A percentile compares a stretch with the other conserved stretches of the same genome.
phyloP scores from a whole-genome alignment of 805 yeast species.

The Candida insectorum region DNA sequence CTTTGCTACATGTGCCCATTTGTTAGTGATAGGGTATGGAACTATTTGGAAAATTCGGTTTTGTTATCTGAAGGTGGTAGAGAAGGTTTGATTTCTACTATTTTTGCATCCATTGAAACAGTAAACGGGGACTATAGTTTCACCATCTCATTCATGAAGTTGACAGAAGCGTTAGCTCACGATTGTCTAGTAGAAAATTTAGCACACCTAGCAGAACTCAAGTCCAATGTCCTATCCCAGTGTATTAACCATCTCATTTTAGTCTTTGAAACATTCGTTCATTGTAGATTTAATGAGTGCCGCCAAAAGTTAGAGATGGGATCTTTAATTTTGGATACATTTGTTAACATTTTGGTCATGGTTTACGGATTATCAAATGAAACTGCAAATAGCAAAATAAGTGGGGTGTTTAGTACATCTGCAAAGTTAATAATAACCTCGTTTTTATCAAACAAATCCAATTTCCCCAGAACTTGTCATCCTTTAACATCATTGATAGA shows the following conservation, averaged over 20 bases:
- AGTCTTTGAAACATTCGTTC: conserved; percentile 69
- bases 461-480: conserved; percentile 49
- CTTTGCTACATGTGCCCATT: conserved; percentile 46
- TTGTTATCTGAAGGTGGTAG: conserved; percentile 57
- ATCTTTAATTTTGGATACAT: conserved; percentile 47
- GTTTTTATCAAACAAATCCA: conserved; percentile 51
- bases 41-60: conserved; percentile 64
- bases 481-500: conserved; percentile 55
- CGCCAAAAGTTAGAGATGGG: conserved; percentile 64
- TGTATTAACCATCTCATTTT: conserved; percentile 56
- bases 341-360: conserved; percentile 50
- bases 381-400: conserved; percentile 32
- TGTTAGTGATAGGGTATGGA: conserved; percentile 73
- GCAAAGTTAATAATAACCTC: conserved; percentile 49
- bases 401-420: conserved; percentile 49
- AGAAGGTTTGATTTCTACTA: conserved; percentile 59
- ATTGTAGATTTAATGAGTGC: conserved; percentile 61
- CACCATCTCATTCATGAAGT: conserved; percentile 55
- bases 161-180: conserved; percentile 51
- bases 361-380: conserved; percentile 41
- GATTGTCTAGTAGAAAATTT: conserved; percentile 35
- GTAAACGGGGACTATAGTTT: conserved; percentile 64
- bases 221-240: conserved; percentile 48
- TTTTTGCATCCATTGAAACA: conserved; percentile 71
- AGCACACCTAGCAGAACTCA: conserved; percentile 6